A percentile compares a stretch with the other conserved stretches of the same genome.
phyloP scores from a whole-genome alignment of 2,329 filamentous ascomycete species.

The Sarocladium brachiariae region DNA sequence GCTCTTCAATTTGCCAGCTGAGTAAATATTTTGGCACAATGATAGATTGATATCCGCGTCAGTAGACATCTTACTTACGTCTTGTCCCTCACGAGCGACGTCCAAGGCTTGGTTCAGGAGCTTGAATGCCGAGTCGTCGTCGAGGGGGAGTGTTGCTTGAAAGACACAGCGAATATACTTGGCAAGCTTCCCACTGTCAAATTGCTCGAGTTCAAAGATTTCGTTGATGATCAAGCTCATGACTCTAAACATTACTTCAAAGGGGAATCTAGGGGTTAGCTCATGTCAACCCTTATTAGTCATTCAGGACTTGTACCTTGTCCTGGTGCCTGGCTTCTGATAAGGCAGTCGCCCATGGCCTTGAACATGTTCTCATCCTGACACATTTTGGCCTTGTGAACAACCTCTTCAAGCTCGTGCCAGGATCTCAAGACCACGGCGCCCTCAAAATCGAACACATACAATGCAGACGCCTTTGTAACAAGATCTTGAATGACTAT shows the following conservation, averaged over 20 bases:
- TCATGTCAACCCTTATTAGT: too few species aligned
- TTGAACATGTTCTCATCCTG: slow-evolving; percentile 44
- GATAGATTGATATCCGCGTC: too few species aligned
- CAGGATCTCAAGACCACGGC: slow-evolving; percentile 59
- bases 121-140: slow-evolving; percentile 48
- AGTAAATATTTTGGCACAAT: too few species aligned
- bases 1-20: too few species aligned
- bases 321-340: slow-evolving; percentile 46
- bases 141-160: slow-evolving; percentile 53
- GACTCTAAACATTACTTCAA: slow-evolving; percentile 40
- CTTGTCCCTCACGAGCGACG: slow-evolving; percentile 43
- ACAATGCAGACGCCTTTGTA: slow-evolving; percentile 57
- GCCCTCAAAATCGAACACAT: slow-evolving; percentile 76
- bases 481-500: slow-evolving; percentile 44
- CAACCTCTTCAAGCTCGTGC: slow-evolving; percentile 56
- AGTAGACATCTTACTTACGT: slow-evolving; percentile 28
- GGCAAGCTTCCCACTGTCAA: slow-evolving; percentile 54
- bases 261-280: neutral
- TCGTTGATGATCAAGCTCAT: slow-evolving; percentile 65
- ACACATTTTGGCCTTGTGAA: slow-evolving; percentile 43
- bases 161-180: slow-evolving; percentile 77
- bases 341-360: slow-evolving; percentile 58
- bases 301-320: slow-evolving; percentile 33
- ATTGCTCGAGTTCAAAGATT: slow-evolving; percentile 50
- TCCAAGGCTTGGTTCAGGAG: slow-evolving; percentile 57